Conservation (phyloP, 352 stramenopile genomes). For the Plasmopara viticola region DNA sequence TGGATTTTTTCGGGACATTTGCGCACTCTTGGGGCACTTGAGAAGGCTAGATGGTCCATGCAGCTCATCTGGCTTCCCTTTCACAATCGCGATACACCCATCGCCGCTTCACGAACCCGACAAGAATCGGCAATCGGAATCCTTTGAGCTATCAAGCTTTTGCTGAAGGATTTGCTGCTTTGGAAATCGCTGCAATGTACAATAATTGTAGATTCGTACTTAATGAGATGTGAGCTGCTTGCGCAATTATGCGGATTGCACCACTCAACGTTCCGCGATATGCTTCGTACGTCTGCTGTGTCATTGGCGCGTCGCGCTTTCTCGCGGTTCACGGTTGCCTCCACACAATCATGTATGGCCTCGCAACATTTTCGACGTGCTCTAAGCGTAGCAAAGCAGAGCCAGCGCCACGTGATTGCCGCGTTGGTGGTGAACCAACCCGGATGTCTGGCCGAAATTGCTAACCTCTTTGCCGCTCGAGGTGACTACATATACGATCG, state of each 20-base stretch:
- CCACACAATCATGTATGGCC: slow-evolving; percentile 6
- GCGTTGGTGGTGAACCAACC: slow-evolving; percentile 82
- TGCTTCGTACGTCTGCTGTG: slow-evolving; percentile 30
- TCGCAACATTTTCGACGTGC: slow-evolving; percentile 23
- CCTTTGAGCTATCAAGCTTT: no score
- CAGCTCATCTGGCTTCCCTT: no score
- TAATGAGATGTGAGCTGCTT: slow-evolving; percentile 10
- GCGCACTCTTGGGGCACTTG: no score
- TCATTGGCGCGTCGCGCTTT: slow-evolving; percentile 23
- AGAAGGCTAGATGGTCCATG: no score
- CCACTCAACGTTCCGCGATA: slow-evolving; percentile 23
- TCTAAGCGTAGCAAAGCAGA: slow-evolving; percentile 38
- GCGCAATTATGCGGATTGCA: slow-evolving; percentile 11
- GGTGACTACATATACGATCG: slow-evolving; percentile 23
- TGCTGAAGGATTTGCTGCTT: no score
- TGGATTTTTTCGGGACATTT: no score
- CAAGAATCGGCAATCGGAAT: no score
- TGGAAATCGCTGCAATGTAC: no score
- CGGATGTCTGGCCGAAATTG: slow-evolving; percentile 79
- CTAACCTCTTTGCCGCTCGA: slow-evolving; percentile 76
- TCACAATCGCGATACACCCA: no score
- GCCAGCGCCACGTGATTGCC: slow-evolving; percentile 73
- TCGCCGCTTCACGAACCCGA: no score
- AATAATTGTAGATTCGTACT: slow-evolving; percentile 4
- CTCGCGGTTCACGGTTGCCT: slow-evolving; percentile 9